Conservation (phyloP, 495 filamentous ascomycete species). For the Talaromyces wortmannii region DNA sequence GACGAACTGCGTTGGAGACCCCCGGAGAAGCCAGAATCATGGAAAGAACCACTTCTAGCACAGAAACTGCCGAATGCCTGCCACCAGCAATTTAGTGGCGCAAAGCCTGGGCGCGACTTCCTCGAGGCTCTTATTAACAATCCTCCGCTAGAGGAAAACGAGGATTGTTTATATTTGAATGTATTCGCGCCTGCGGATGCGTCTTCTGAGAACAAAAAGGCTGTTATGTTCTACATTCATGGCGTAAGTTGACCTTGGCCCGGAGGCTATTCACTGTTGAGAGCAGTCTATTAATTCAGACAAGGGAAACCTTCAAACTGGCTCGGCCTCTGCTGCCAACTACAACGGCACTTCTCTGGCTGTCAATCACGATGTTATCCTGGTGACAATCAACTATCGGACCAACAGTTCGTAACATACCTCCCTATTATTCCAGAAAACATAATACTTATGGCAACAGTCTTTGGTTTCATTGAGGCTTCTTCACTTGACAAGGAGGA, state of each 20-base stretch:
- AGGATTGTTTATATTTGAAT: constrained; percentile 47
- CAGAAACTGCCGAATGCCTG: not conserved
- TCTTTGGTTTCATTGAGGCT: constrained; percentile 26
- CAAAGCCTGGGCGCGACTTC: not conserved
- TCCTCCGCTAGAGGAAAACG: constrained; percentile 21
- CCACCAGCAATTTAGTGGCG: not conserved
- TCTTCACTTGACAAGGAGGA: constrained; percentile 8
- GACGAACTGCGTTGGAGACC: constrained; percentile 6
- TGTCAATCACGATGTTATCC: constrained; percentile 19
- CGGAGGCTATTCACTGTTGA: not conserved
- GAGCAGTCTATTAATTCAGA: not conserved
- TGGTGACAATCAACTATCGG: constrained; percentile 21
- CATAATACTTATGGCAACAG: constrained; percentile 3
- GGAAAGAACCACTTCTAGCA: not conserved
- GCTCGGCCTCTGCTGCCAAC: constrained; percentile 12
- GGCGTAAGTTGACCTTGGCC: constrained; percentile 6
- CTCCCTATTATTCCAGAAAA: not conserved
- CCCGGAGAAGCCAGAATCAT: constrained; percentile 1
- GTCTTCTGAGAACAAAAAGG: constrained; percentile 27
- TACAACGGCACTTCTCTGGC: constrained; percentile 21
- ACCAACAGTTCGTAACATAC: constrained; percentile 14
- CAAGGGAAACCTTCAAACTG: constrained; percentile 8
- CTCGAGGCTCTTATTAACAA: not conserved
- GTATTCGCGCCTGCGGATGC: constrained; percentile 20
- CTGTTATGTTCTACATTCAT: constrained; percentile 12